Evolutionary conservation across 371 early-diverging fungal genomes (phyloP).

Genomic region (Nematocida sp.): DNA sequence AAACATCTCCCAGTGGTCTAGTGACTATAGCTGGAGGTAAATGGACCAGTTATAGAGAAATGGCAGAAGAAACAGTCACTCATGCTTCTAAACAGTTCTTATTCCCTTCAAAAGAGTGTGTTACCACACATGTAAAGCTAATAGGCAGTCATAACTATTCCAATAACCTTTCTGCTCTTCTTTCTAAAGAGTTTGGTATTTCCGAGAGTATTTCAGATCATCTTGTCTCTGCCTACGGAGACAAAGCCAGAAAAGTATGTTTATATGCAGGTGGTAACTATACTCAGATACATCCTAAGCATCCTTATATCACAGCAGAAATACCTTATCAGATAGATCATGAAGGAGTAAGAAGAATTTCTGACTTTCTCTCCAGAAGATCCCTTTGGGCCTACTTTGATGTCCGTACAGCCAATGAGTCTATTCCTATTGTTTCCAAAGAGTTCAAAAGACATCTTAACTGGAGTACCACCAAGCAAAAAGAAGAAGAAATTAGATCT

Average conservation of each 20-base stretch:
- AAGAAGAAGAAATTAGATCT: conserved; percentile 27
- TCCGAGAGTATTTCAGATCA: conserved; percentile 85
- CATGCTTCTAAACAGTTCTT: conserved; percentile 72
- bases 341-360: conserved; percentile 83
- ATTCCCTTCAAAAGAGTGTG: conserved; percentile 64
- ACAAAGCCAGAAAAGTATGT: conserved; percentile 68
- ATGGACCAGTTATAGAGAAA: conserved; percentile 96
- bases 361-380: conserved; percentile 83
- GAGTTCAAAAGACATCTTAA: conserved; percentile 63
- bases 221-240: conserved; percentile 81
- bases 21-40: conserved; percentile 96
- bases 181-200: conserved; percentile 81
- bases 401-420: conserved; percentile 77
- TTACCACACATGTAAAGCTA: conserved; percentile 71
- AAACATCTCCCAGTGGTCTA: conserved; percentile 73
- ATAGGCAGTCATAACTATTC: conserved; percentile 80
- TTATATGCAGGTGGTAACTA: conserved; percentile 16
- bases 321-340: conserved; percentile 78
- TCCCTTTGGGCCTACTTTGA: conserved; percentile 85
- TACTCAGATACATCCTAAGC: conserved; percentile 68
- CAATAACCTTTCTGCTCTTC: conserved; percentile 75
- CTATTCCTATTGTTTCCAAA: conserved; percentile 76
- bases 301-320: conserved; percentile 87
- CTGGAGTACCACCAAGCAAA: conserved; percentile 34
- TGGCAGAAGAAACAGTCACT: conserved; percentile 93